Evolutionary conservation across 1,284 basidiomycete genomes (phyloP).

Genomic region (Boletus semigastroideus): DNA sequence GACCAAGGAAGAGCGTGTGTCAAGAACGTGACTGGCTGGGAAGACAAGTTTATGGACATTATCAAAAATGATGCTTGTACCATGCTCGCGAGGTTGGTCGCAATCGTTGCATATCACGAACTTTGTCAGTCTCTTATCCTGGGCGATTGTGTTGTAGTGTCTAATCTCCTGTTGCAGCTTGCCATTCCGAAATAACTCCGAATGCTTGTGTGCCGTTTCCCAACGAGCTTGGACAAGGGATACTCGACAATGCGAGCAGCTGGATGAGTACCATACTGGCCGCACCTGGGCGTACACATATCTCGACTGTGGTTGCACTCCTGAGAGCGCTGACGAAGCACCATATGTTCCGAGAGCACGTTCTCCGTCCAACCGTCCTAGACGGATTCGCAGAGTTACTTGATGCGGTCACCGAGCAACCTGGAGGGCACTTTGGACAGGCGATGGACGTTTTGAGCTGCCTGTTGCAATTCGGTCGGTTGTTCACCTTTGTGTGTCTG

Average conservation of each 20-base stretch:
- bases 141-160: too few relatives aligned
- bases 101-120: too few relatives aligned
- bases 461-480: constrained; percentile 23
- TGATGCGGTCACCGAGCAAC: constrained; percentile 9
- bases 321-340: constrained; percentile 20
- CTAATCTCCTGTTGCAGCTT: too few relatives aligned
- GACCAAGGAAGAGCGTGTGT: constrained; percentile 9
- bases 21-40: too few relatives aligned
- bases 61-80: too few relatives aligned
- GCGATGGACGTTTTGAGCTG: constrained; percentile 22
- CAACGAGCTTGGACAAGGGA: background rate
- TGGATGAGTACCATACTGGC: constrained; percentile 14
- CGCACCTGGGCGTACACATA: constrained; percentile 9
- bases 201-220: too few relatives aligned
- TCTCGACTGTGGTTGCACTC: constrained; percentile 21
- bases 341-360: constrained; percentile 5
- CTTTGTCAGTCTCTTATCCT: too few relatives aligned
- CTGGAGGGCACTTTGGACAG: constrained; percentile 12
- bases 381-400: constrained; percentile 10
- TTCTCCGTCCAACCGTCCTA: constrained; percentile 23
- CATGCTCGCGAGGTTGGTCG: too few relatives aligned
- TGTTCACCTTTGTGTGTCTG: background rate
- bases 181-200: too few relatives aligned
- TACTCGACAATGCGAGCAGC: constrained; percentile 7
- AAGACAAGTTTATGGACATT: too few relatives aligned